Base-by-base conservation (phyloP, 352 stramenopile genomes). In the Phytophthora litchii region DNA sequence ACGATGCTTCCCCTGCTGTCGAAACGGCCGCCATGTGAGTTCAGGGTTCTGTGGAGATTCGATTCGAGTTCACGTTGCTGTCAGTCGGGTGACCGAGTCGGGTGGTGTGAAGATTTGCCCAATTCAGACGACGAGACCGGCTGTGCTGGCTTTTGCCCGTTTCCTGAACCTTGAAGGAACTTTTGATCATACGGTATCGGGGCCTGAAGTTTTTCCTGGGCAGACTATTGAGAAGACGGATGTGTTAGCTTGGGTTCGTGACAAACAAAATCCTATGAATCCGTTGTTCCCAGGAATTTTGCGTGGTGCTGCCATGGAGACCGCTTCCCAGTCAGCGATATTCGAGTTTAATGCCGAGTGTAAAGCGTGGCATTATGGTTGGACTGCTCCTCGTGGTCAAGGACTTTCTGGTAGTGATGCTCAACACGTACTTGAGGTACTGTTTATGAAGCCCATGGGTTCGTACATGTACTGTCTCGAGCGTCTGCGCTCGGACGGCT, bases 301-400 rank as follows among this genome's bases (percentile, higher is more conserved):
- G 13, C 82, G 84, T 27, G 81, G 83, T 21, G 83, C 85, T 3
- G 80, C 83, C 7, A 92, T 91, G 82, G 85, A 94, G 36, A 86
- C 79, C 14, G 80, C 83, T 25, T 81, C 80, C 0, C 83, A 92
- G 54, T 91, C 83, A 9, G 83, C 84, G 27, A 91, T 90, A 51
- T 96, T 95, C 35, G 85, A 95, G 65, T 95, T 96, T 58, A 96
- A 96, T 35, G 74, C 80, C 3, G 82, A 94, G 50, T 92, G 84
- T 57, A 95, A 95, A 65, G 88, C 83, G 0, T 96, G 88, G 88
- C 88, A 96, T 56, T 95, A 96, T 16, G 88, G 88, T 9, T 96
- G 84, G 84, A 90, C 84, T 1, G 82, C 84, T 0, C 84, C 84
- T 8, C 82, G 84, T 19, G 84, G 84, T 0, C 84, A 93, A 38